Percentiles rank a stretch among this genome's conserved stretches.
Evolutionary conservation across 164 flowering plant species (phyloP).

Genomic region (Dillenia suffruticosa): DNA sequence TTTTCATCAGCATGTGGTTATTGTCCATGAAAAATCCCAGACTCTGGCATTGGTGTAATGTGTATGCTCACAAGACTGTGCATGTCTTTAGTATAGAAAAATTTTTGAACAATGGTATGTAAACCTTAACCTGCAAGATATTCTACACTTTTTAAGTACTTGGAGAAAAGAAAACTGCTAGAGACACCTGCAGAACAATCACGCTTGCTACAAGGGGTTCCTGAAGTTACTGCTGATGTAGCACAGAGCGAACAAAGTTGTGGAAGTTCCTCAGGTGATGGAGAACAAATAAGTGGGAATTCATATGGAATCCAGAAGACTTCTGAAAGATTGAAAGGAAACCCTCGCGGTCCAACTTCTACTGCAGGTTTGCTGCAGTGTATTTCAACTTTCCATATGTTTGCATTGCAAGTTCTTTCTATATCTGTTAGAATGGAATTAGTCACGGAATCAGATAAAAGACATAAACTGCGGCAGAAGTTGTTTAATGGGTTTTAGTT

Average conservation of each 20-base stretch:
- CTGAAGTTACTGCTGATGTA: constrained; percentile 40
- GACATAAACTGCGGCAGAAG: no score
- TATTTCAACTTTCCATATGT: no score
- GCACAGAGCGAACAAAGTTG: constrained; percentile 18
- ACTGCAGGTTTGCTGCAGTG: constrained; percentile 17
- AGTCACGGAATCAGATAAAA: no score
- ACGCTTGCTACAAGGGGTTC: constrained; percentile 34
- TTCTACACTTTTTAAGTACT: constrained; percentile 34
- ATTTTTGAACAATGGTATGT: constrained; percentile 5
- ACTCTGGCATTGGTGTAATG: no score
- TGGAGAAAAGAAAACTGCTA: constrained; percentile 36
- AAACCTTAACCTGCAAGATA: constrained; percentile 26
- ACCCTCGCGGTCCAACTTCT: not conserved
- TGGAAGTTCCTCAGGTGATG: constrained; percentile 8
- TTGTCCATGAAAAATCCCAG: no score
- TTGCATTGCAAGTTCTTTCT: no score
- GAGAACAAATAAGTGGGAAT: constrained; percentile 7
- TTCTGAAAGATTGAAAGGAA: constrained; percentile 9
- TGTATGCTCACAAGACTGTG: no score
- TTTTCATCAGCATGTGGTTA: no score
- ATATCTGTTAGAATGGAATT: no score
- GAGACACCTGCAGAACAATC: constrained; percentile 36
- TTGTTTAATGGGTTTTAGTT: no score
- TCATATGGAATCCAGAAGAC: constrained; percentile 10
- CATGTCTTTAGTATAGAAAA: no score